These are phyloP conservation scores for Trifolium dubium DNA, from an alignment of 306 rosid genomes.

Conservation along the genomic window DNA sequence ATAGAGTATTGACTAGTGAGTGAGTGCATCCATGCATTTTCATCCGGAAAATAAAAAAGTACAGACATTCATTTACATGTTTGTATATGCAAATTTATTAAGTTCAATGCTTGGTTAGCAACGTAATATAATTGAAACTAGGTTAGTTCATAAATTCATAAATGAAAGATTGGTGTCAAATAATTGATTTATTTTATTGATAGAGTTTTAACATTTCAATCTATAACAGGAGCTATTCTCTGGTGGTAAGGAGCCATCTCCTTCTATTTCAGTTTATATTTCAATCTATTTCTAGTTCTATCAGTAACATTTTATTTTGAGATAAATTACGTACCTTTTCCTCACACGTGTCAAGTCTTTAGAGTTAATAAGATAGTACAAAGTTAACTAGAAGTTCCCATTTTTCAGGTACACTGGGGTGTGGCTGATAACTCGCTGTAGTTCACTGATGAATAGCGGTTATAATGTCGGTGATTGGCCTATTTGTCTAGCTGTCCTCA, in stretches of 20 bases:
- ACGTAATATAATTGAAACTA: neutral
- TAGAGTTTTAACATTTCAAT: constrained; percentile 2
- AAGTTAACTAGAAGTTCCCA: neutral
- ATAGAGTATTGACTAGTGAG: neutral
- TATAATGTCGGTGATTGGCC: constrained; percentile 68
- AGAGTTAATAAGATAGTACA: neutral
- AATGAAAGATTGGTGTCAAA: constrained; percentile 7
- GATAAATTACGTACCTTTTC: neutral
- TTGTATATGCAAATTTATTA: neutral
- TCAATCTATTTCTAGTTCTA: neutral
- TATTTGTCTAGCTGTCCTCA: constrained; percentile 55
- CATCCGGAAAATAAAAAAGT: neutral
- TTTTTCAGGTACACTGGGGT: constrained; percentile 78
- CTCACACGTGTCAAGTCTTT: neutral
- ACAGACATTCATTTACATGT: neutral
- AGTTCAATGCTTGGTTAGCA: constrained; percentile 18
- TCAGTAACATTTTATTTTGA: neutral
- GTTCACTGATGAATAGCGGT: constrained; percentile 54
- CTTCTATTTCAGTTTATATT: neutral
- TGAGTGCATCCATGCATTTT: constrained; percentile 18
- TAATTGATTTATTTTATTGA: constrained; percentile 9
- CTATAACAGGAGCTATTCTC: constrained; percentile 6
- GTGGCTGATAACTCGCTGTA: constrained; percentile 87
- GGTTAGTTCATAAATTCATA: constrained; percentile 4
- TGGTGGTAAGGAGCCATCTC: too few species aligned